Evolutionary conservation across 306 rosid genomes (phyloP).

Genomic region (Dryas drummondii): DNA sequence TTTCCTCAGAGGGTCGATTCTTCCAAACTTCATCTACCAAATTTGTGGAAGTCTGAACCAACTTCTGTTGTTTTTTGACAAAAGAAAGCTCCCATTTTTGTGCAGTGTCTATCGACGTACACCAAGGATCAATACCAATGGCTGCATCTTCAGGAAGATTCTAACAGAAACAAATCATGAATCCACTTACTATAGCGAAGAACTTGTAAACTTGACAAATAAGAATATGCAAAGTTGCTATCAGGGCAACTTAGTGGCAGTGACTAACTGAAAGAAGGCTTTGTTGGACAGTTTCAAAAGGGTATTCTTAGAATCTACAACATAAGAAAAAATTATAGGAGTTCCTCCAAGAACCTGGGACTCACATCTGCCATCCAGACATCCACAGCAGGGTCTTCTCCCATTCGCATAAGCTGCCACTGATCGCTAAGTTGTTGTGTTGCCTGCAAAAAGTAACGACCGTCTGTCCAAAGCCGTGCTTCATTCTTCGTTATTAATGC

Average conservation of each 20-base stretch:
- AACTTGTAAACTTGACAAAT: neutral
- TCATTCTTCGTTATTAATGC: slow-evolving; percentile 71
- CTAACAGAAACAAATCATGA: slow-evolving; percentile 39
- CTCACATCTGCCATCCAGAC: slow-evolving; percentile 93
- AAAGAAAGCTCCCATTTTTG: slow-evolving; percentile 81
- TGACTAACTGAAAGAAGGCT: no score
- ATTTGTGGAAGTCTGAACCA: slow-evolving; percentile 74
- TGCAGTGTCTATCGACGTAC: slow-evolving; percentile 80
- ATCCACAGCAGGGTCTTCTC: slow-evolving; percentile 91
- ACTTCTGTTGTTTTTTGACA: slow-evolving; percentile 66
- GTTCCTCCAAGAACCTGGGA: slow-evolving; percentile 11
- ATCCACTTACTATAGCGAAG: neutral
- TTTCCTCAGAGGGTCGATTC: slow-evolving; percentile 56
- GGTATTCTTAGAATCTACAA: neutral
- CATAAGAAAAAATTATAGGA: neutral
- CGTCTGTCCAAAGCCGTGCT: slow-evolving; percentile 96
- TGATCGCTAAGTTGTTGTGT: slow-evolving; percentile 70
- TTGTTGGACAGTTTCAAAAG: no score
- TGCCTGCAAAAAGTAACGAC: slow-evolving; percentile 96
- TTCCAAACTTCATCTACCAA: slow-evolving; percentile 95
- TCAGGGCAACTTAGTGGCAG: neutral
- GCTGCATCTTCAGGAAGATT: slow-evolving; percentile 66
- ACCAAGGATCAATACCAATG: slow-evolving; percentile 95
- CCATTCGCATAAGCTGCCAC: slow-evolving; percentile 96
- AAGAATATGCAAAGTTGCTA: neutral